Evolutionary conservation across 2,329 filamentous ascomycete genomes (phyloP), one percentile per base, ranked within the genome.

Genomic region (Pseudopithomyces chartarum): DNA sequence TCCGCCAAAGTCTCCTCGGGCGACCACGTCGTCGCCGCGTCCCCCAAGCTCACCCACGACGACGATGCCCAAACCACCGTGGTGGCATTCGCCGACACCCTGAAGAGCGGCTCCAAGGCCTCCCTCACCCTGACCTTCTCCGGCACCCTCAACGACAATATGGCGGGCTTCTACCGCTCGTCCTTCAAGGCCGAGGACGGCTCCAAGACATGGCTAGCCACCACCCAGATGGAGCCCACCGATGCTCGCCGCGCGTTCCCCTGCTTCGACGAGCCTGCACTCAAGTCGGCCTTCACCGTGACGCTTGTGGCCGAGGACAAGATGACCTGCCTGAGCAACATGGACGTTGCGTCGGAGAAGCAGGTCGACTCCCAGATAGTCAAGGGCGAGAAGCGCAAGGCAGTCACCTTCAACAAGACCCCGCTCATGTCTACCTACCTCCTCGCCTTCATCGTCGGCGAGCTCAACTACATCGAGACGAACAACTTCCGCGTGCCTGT

Each of bases 371-470:
- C 89, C 3, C 81, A 84, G 66, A 81, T 85, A 63, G 85, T 78
- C 15, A 42, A 42, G 36, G 84, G 84, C 58, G 81, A 81, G 60
- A 84, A 86, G 76, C 91, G 89, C 80, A 96, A 96, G 81, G 87
- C 90, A 3, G 91, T 97, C 64, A 93, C 88, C 61, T 98, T 97
- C 84, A 94, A 92, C 82, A 91, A 89, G 71, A 94, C 92, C 1
- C 94, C 94, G 1, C 83, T 90, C 65, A 98, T 98, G 94, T 97
- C 94, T 6, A 97, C 94, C 3, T 98, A 98, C 76, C 87, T 98
- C 22, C 80, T 98, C 51, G 94, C 94, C 11, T 97, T 97, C 75
- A 91, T 98, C 65, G 87, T 98, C 55, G 93, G 93, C 63, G 92
- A 97, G 75, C 88, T 98, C 65, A 94, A 97, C 75, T 92, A 92